Evolutionary conservation across 2,329 filamentous ascomycete genomes (phyloP).

Genomic region (Microdochium nivale): DNA sequence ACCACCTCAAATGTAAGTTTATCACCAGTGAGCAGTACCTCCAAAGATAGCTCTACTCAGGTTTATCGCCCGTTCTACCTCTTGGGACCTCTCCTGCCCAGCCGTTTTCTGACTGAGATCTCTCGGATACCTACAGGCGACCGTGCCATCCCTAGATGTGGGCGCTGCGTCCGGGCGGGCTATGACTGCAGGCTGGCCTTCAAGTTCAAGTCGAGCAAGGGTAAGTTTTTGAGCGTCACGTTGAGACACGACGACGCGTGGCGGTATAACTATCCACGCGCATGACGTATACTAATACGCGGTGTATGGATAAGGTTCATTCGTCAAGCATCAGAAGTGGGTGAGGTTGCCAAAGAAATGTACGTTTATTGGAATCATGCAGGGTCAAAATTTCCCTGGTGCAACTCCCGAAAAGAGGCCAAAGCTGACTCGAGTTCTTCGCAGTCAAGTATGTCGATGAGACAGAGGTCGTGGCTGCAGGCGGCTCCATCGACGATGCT

Average conservation of each 20-base stretch:
- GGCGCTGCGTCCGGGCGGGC: constrained; percentile 20
- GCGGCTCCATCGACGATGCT: constrained; percentile 11
- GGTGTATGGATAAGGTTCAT: constrained; percentile 10
- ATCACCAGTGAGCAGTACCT: background rate
- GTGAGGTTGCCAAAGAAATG: constrained; percentile 15
- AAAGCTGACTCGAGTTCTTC: background rate
- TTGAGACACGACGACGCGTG: background rate
- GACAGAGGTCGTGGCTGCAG: constrained; percentile 14
- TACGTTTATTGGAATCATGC: constrained; percentile 8
- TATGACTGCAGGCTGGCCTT: constrained; percentile 22
- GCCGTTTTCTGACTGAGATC: constrained; percentile 4
- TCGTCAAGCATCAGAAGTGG: constrained; percentile 20
- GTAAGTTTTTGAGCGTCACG: constrained; percentile 7
- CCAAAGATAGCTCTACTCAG: no score
- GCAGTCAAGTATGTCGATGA: constrained; percentile 22
- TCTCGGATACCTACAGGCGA: constrained; percentile 22
- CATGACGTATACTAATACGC: no score
- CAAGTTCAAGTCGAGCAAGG: constrained; percentile 23
- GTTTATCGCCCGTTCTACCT: no score
- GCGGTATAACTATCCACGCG: background rate
- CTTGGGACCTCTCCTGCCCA: no score
- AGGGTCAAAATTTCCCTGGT: no score
- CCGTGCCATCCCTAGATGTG: constrained; percentile 21
- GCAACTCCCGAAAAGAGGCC: no score
- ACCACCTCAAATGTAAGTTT: constrained; percentile 36